Evolutionary conservation across 805 yeast genomes (phyloP).

Genomic region (Debaryomyces castellii): DNA sequence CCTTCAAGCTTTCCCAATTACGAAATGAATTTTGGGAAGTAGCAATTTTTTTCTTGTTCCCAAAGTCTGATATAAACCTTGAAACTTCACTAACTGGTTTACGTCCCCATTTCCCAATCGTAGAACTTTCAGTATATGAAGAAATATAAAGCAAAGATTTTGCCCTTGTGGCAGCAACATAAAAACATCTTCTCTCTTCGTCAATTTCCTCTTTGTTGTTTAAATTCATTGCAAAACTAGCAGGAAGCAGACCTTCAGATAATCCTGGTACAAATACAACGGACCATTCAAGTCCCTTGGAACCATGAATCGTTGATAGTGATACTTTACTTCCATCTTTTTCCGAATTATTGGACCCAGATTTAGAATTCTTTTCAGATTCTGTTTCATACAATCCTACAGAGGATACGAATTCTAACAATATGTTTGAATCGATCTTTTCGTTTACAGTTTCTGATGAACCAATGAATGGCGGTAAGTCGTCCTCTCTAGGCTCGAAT

Average conservation of each 20-base stretch:
- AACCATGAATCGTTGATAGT: conserved; percentile 83
- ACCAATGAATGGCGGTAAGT: conserved; percentile 13
- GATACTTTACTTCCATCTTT: conserved; percentile 25
- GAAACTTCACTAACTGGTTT: conserved; percentile 22
- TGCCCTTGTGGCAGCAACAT: conserved; percentile 88
- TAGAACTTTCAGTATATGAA: conserved; percentile 18
- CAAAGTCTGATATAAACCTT: conserved; percentile 22
- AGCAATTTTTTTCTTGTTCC: conserved; percentile 6
- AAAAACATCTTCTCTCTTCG: conserved; percentile 83
- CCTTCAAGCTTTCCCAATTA: conserved; percentile 10
- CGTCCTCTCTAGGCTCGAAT: conserved; percentile 32
- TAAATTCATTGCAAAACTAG: conserved; percentile 41
- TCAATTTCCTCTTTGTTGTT: conserved; percentile 38
- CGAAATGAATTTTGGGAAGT: conserved; percentile 18
- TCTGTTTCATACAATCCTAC: conserved; percentile 34
- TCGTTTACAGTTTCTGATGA: conserved; percentile 9
- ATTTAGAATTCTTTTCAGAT: conserved; percentile 14
- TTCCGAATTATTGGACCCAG: conserved; percentile 1
- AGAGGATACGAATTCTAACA: conserved; percentile 29
- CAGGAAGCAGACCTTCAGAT: conserved; percentile 66
- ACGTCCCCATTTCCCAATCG: conserved; percentile 18
- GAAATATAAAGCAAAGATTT: conserved; percentile 53
- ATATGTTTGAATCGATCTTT: conserved; percentile 14
- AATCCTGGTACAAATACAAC: conserved; percentile 80
- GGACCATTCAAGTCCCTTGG: conserved; percentile 96